Base-by-base conservation (phyloP, 176 grass and related monocot genomes). In the Rhynchospora pubera region DNA sequence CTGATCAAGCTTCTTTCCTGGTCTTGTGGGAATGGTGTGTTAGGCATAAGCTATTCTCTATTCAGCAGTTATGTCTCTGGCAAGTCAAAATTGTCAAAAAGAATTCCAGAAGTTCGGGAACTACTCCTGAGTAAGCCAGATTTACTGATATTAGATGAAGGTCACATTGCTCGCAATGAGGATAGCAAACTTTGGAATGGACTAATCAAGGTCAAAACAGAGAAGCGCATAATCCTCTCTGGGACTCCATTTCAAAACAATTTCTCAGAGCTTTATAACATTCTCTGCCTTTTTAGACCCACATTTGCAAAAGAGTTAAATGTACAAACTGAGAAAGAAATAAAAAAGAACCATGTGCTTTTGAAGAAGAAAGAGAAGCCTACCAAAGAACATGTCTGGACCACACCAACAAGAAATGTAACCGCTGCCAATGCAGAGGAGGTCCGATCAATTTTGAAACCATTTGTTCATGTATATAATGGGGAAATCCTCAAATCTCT, bases 241-340 rank as follows among this genome's bases (percentile, higher is more conserved):
- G 92, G 95, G 19, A 97, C 95, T 84, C 90, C 85, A 16, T 97
- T 97, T 39, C 95, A 97, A 4, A 94, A 97, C 59, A 94, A 77
- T 52, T 94, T 97, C 83, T 75, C 64, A 16, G 95, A 97, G 85
- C 90, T 94, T 23, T 85, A 85, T 43, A 97, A 89, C 67, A 88
- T 79, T 23, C 15, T 97, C 13, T 79, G 44, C 46, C 73, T 97
- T 39, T 88, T 94, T n/a, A 90, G 82, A 53, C 94, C 91, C 4
- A 87, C 82, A 62, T 93, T 94, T 89, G 88, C 83, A 9, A 68
- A 79, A 22, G 72, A 87, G 66, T 86, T 88, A 39, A 76, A 77
- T 57, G 77, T 62, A 22, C 84, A 24, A 44, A 86, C 55, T 57
- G 63, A 72, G 45, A 71, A 1, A 18, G 21, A 19, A 61, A 79